Evolutionary conservation across 2,329 filamentous ascomycete genomes (phyloP).

Genomic region (Fusarium albosuccineum): DNA sequence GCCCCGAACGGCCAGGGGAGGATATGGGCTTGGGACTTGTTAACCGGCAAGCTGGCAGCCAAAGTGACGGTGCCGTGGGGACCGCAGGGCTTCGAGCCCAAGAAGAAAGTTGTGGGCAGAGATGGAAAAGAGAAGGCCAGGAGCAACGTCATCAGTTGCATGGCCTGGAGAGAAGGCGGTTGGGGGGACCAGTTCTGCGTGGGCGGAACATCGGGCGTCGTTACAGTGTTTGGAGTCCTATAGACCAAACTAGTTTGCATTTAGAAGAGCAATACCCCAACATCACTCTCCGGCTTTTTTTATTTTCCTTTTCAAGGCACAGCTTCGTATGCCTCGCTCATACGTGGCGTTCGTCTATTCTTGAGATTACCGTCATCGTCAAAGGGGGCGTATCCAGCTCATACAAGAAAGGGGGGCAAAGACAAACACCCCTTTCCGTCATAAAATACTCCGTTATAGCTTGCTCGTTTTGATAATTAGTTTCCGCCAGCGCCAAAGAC

Average conservation of each 20-base stretch:
- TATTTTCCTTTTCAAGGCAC: too few species aligned
- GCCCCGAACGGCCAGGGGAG: conserved; percentile 64
- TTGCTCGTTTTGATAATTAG: conserved; percentile 19
- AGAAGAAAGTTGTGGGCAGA: conserved; percentile 67
- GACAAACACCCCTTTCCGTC: conserved; percentile 20
- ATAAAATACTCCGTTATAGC: conserved; percentile 20
- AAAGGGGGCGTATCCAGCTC: conserved; percentile 24
- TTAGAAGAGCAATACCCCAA: too few species aligned
- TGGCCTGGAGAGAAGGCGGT: conserved; percentile 73
- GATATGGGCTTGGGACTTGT: conserved; percentile 85
- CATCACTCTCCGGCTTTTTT: too few species aligned
- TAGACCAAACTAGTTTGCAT: conserved; percentile 34
- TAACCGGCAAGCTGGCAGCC: conserved; percentile 77
- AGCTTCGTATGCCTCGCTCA: neutral
- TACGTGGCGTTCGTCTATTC: conserved; percentile 10
- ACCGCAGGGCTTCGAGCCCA: conserved; percentile 60
- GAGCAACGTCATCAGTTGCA: conserved; percentile 71
- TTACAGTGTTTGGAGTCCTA: conserved; percentile 70
- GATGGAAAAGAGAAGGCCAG: conserved; percentile 72
- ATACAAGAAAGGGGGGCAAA: conserved; percentile 5
- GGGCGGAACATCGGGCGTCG: conserved; percentile 73
- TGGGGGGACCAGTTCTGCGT: conserved; percentile 75
- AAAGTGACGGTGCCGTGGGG: conserved; percentile 72
- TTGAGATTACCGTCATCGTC: conserved; percentile 27
- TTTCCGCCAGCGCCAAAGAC: conserved; percentile 40